A percentile compares a stretch with the other conserved stretches of the same genome.
Conservation (phyloP, 176 grass and related monocot genomes). For the Hyparrhenia diplandra region DNA sequence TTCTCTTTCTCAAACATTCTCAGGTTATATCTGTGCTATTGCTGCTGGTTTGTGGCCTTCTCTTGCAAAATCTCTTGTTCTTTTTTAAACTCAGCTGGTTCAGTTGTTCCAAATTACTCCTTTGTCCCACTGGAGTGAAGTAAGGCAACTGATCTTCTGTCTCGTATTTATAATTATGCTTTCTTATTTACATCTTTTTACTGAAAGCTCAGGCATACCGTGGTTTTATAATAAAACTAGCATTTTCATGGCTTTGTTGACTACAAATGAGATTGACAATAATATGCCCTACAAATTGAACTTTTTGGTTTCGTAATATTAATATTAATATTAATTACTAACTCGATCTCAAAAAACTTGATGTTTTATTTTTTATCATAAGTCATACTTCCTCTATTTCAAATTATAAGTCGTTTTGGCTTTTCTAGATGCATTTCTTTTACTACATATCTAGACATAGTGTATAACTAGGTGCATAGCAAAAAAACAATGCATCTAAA, state of each 20-base stretch:
- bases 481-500: no score
- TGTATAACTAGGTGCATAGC: no score
- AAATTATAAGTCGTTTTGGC: no score
- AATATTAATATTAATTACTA: neutral
- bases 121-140: slow-evolving; percentile 61
- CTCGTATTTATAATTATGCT: slow-evolving; percentile 8
- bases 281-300: neutral
- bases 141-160: slow-evolving; percentile 34
- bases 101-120: slow-evolving; percentile 69
- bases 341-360: neutral
- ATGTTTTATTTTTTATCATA: no score
- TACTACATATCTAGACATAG: no score
- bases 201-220: slow-evolving; percentile 12
- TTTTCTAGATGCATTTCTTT: no score
- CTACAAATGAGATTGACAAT: neutral
- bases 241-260: neutral
- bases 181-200: neutral
- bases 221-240: neutral
- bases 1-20: slow-evolving; percentile 18
- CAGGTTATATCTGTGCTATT: slow-evolving; percentile 82
- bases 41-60: slow-evolving; percentile 75
- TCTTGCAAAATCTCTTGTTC: slow-evolving; percentile 78
- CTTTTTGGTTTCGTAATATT: neutral
- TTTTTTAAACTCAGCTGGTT: slow-evolving; percentile 90
- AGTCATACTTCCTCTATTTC: no score